Percentiles rank a stretch among this genome's conserved stretches.
These are phyloP conservation scores for Globisporangium apiculatum DNA, from an alignment of 352 stramenopile species.

Conservation along the genomic window DNA sequence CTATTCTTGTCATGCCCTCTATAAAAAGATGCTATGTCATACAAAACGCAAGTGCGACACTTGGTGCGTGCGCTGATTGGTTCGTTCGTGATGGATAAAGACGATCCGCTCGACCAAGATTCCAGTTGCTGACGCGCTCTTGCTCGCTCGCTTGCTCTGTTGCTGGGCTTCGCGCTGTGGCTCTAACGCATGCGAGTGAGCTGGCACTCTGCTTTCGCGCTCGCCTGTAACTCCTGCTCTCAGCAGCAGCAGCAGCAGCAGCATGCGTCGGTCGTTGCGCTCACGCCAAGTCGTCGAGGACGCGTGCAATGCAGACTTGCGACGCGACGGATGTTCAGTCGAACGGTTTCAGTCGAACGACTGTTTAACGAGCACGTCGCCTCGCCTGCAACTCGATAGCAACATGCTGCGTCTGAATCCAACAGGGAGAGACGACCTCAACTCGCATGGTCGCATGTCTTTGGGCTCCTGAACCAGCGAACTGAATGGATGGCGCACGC, in stretches of 20 bases:
- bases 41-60: neutral
- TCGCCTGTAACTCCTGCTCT: no score
- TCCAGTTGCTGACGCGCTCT: neutral
- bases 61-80: conserved; percentile 1
- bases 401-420: neutral
- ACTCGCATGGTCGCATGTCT: conserved; percentile 6
- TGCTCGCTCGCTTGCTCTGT: neutral
- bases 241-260: no score
- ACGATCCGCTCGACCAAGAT: neutral
- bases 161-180: no score
- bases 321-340: neutral
- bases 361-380: neutral
- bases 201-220: no score
- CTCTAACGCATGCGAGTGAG: no score
- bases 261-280: no score
- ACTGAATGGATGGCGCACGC: neutral
- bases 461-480: conserved; percentile 10
- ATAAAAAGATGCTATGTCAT: no score
- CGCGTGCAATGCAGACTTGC: neutral
- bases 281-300: neutral
- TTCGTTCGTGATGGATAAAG: neutral
- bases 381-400: neutral
- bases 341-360: no score
- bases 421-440: neutral
- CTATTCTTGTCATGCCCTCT: no score